Percentiles rank a stretch among this genome's conserved stretches.
Conservation (phyloP, 345 rosid genomes). For the Sapria himalayana region DNA sequence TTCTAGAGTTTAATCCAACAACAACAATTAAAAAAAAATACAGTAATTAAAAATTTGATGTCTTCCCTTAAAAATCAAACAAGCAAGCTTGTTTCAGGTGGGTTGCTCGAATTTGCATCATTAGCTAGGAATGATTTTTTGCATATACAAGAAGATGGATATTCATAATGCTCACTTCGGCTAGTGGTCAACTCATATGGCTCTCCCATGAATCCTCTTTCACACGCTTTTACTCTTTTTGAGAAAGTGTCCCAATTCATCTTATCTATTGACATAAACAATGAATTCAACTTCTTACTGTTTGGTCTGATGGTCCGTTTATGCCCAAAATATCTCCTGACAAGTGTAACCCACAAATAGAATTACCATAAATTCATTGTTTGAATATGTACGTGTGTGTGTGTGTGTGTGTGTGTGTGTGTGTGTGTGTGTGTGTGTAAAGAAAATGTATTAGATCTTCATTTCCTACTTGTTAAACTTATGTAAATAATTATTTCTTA, state of each 20-base stretch:
- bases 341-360: too few relatives aligned
- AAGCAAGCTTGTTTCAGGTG: constrained; percentile 3
- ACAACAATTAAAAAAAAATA: too few relatives aligned
- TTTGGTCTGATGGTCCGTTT: constrained; percentile 91
- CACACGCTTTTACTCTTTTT: constrained; percentile 63
- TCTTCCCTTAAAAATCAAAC: too few relatives aligned
- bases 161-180: constrained; percentile 79
- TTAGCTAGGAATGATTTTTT: constrained; percentile 21
- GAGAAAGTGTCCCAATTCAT: constrained; percentile 77
- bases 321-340: constrained; percentile 96
- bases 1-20: too few relatives aligned
- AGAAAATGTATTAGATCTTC: too few relatives aligned
- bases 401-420: too few relatives aligned
- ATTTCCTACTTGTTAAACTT: too few relatives aligned
- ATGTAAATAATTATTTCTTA: too few relatives aligned
- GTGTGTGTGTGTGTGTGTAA: too few relatives aligned
- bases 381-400: too few relatives aligned
- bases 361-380: too few relatives aligned
- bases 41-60: too few relatives aligned
- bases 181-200: constrained; percentile 79
- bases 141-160: constrained; percentile 65
- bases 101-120: constrained; percentile 8
- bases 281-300: constrained; percentile 62
- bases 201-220: constrained; percentile 97
- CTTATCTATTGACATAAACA: constrained; percentile 40